Percentiles rank a stretch among this genome's conserved stretches.
phyloP scores from a whole-genome alignment of 2,329 filamentous ascomycete species.

The Aspergillus proliferans region DNA sequence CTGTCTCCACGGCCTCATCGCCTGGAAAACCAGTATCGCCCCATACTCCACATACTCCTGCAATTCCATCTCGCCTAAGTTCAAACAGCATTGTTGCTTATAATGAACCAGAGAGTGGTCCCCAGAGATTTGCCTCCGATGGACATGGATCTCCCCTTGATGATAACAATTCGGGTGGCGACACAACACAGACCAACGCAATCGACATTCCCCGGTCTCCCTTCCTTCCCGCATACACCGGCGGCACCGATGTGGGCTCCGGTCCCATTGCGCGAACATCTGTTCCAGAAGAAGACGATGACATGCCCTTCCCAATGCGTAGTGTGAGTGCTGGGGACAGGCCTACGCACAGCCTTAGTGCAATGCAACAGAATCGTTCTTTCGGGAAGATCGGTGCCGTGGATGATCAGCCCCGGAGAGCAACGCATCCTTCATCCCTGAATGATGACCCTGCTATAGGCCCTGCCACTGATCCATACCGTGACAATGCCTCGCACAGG shows the following conservation, averaged over 20 bases:
- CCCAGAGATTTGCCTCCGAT: slow-evolving; percentile 22
- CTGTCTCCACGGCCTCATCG: slow-evolving; percentile 78
- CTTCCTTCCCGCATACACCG: slow-evolving; percentile 33
- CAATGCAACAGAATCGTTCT: slow-evolving; percentile 29
- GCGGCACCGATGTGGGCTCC: slow-evolving; percentile 30
- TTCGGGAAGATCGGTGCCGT: slow-evolving; percentile 18
- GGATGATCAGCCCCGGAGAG: slow-evolving; percentile 14
- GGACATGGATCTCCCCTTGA: slow-evolving; percentile 29
- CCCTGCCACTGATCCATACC: slow-evolving; percentile 11
- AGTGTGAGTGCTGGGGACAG: slow-evolving; percentile 41
- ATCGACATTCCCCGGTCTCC: slow-evolving; percentile 47
- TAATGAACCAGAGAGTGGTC: slow-evolving; percentile 33
- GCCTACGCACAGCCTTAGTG: slow-evolving; percentile 25
- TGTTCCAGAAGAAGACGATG: slow-evolving; percentile 37
- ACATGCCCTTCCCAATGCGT: slow-evolving; percentile 41
- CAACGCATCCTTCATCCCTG: slow-evolving; percentile 9
- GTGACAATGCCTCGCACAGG: slow-evolving; percentile 15
- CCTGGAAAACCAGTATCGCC: slow-evolving; percentile 85
- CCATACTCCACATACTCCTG: slow-evolving; percentile 86
- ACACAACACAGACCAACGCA: slow-evolving; percentile 32
- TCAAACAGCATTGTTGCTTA: slow-evolving; percentile 81
- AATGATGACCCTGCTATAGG: slow-evolving; percentile 15
- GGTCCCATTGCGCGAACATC: slow-evolving; percentile 39
- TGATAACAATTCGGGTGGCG: slow-evolving; percentile 29
- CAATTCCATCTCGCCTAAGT: slow-evolving; percentile 86